These are phyloP conservation scores for Pyrus betulifolia DNA, from an alignment of 306 rosid species.

Conservation along the genomic window DNA sequence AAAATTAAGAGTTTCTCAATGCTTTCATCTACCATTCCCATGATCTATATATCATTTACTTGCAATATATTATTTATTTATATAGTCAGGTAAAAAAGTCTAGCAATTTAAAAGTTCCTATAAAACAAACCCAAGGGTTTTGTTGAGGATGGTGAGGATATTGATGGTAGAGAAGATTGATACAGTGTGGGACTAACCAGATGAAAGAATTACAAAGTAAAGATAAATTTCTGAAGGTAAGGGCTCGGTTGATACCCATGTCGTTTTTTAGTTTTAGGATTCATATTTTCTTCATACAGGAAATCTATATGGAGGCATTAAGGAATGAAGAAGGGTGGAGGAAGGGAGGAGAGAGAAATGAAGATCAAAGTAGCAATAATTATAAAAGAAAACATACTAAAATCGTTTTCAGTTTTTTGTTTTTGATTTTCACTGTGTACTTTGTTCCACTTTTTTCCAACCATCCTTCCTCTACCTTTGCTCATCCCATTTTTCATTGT, in stretches of 20 bases:
- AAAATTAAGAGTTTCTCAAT: neutral
- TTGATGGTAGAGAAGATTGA: neutral
- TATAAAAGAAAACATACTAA: neutral
- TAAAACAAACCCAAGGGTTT: neutral
- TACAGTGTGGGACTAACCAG: neutral
- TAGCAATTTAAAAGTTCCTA: neutral
- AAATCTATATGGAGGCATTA: neutral
- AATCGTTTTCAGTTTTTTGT: neutral
- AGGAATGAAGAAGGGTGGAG: neutral
- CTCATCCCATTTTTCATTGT: neutral
- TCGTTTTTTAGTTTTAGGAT: neutral
- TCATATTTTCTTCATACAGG: neutral
- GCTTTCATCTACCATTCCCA: neutral
- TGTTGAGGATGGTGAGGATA: neutral
- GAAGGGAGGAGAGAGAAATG: too few species aligned
- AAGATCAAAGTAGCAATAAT: neutral
- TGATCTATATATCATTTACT: neutral
- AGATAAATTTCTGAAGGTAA: neutral
- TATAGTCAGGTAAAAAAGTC: neutral
- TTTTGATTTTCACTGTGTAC: too few species aligned
- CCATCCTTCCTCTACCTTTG: neutral
- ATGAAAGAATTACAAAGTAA: neutral
- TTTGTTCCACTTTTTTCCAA: neutral
- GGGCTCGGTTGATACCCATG: neutral
- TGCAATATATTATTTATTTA: neutral